These are phyloP conservation scores for Epichloe festucae DNA, from an alignment of 2,329 filamentous ascomycete species.

Conservation along the genomic window DNA sequence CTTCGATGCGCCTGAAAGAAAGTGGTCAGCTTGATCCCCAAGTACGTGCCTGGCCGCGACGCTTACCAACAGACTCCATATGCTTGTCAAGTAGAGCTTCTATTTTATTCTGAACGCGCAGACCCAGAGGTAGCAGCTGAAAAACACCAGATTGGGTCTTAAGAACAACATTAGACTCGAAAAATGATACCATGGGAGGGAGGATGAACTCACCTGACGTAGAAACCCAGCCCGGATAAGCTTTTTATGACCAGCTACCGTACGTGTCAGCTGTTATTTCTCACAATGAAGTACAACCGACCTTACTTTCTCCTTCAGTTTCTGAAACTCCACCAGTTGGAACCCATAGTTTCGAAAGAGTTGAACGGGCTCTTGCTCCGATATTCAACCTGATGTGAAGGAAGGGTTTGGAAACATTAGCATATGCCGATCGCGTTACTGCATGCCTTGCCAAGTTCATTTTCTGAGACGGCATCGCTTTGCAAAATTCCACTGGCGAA, in stretches of 20 bases:
- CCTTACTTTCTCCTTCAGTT: slow-evolving; percentile 38
- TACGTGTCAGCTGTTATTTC: slow-evolving; percentile 9
- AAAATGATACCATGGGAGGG: slow-evolving; percentile 1
- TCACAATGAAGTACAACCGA: background rate
- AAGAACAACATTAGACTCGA: background rate
- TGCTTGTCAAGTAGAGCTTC: slow-evolving; percentile 77
- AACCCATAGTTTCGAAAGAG: slow-evolving; percentile 64
- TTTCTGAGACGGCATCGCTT: slow-evolving; percentile 9
- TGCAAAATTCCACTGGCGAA: background rate
- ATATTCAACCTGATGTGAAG: slow-evolving; percentile 7
- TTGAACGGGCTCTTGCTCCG: slow-evolving; percentile 14
- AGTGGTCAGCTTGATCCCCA: background rate
- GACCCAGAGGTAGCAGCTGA: slow-evolving; percentile 76
- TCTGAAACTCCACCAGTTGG: slow-evolving; percentile 58
- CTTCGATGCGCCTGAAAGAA: slow-evolving; percentile 54
- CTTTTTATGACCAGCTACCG: slow-evolving; percentile 49
- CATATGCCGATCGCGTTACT: slow-evolving; percentile 3
- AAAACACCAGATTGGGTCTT: slow-evolving; percentile 83
- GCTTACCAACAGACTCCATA: slow-evolving; percentile 60
- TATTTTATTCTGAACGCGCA: slow-evolving; percentile 78
- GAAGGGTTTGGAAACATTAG: slow-evolving; percentile 10
- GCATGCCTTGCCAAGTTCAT: slow-evolving; percentile 6
- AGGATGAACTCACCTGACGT: slow-evolving; percentile 44
- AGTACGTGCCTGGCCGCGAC: background rate
- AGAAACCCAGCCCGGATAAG: slow-evolving; percentile 61